phyloP scores from a whole-genome alignment of 2,329 filamentous ascomycete genomes.

The Aspergillus awamori region DNA sequence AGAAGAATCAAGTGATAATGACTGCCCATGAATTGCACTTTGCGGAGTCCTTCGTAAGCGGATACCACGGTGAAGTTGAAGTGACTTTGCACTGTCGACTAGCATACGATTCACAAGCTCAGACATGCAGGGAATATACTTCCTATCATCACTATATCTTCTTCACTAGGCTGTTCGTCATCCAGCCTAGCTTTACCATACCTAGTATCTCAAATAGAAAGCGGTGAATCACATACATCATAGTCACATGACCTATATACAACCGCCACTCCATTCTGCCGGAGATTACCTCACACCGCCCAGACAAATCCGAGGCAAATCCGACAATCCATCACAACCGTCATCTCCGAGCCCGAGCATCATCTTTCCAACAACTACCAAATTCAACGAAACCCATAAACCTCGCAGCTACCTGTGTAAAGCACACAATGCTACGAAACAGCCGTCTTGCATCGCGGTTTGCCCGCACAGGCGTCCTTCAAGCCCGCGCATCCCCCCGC shows the following conservation, averaged over 20 bases:
- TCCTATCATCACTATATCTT: too few species aligned
- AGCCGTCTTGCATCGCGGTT: neutral
- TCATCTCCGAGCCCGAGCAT: neutral
- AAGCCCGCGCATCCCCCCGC: conserved; percentile 1
- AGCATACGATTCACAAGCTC: too few species aligned
- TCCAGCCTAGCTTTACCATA: too few species aligned
- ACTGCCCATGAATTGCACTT: neutral
- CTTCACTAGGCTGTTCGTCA: too few species aligned
- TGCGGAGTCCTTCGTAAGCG: too few species aligned
- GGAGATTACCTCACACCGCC: neutral
- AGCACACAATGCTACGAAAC: neutral
- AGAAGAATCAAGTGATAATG: neutral
- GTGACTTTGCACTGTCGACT: too few species aligned
- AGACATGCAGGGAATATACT: too few species aligned
- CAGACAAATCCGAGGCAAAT: neutral
- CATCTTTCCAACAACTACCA: neutral
- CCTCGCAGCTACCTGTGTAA: neutral
- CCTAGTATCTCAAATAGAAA: too few species aligned
- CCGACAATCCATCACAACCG: neutral
- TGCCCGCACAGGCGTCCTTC: neutral
- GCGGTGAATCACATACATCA: neutral
- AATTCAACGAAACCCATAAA: neutral
- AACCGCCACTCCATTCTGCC: too few species aligned
- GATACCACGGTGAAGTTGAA: too few species aligned
- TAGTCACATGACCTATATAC: neutral